Conservation (phyloP, 2,329 filamentous ascomycete genomes). For the Penicillium sp. region DNA sequence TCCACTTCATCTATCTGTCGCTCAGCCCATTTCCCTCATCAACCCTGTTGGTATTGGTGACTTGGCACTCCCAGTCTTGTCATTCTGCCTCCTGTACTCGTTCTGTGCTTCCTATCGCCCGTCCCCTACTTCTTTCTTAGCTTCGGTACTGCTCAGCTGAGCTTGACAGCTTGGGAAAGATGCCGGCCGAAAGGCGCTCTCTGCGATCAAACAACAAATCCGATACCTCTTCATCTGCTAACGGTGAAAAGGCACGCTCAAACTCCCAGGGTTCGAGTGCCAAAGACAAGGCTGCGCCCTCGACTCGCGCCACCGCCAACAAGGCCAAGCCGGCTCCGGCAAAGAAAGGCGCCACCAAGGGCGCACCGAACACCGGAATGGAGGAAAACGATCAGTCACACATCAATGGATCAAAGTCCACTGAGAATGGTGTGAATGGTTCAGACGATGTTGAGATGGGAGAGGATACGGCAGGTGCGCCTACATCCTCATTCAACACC, state of each 20-base stretch:
- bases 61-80: constrained; percentile 12
- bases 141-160: constrained; percentile 31
- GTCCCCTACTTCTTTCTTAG: constrained; percentile 32
- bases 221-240: constrained; percentile 47
- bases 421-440: constrained; percentile 64
- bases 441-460: constrained; percentile 70
- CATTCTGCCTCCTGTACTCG: constrained; percentile 14
- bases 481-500: constrained; percentile 54
- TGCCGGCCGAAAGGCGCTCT: constrained; percentile 49
- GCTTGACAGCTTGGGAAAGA: constrained; percentile 39
- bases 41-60: constrained; percentile 12
- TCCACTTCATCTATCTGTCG: constrained; percentile 24
- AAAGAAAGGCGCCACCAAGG: constrained; percentile 40
- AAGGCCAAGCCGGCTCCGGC: constrained; percentile 38
- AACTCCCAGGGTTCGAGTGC: constrained; percentile 45
- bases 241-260: constrained; percentile 47
- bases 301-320: constrained; percentile 41
- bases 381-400: constrained; percentile 70
- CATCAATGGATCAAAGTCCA: constrained; percentile 64
- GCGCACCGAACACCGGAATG: constrained; percentile 51
- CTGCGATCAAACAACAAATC: constrained; percentile 49
- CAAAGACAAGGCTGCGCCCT: constrained; percentile 46
- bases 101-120: constrained; percentile 16
- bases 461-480: constrained; percentile 56
- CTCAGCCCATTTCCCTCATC: constrained; percentile 17